A percentile compares a stretch with the other conserved stretches of the same genome.
Evolutionary conservation across 202 grass and related monocot genomes (phyloP).

Genomic region (Cymbopogon flexuosus): DNA sequence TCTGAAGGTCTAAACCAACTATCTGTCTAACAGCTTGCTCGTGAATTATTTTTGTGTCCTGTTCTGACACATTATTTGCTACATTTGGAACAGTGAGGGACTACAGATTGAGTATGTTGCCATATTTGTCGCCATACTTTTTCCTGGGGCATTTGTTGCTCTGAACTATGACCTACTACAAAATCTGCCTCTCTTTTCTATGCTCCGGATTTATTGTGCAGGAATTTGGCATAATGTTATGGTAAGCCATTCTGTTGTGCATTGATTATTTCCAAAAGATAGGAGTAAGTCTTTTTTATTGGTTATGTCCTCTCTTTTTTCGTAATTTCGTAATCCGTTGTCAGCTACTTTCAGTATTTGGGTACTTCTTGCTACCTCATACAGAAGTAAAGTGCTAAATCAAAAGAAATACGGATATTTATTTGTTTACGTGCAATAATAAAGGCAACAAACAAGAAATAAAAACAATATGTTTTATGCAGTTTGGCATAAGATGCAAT

Average conservation of each 20-base stretch:
- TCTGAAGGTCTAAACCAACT: neutral
- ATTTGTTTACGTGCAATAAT: constrained; percentile 18
- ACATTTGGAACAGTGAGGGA: constrained; percentile 63
- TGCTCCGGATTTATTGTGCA: constrained; percentile 83
- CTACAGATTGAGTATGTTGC: constrained; percentile 83
- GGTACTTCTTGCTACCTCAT: constrained; percentile 10
- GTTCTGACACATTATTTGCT: constrained; percentile 30
- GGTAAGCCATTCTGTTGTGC: constrained; percentile 43
- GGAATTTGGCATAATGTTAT: constrained; percentile 92
- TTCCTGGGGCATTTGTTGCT: constrained; percentile 90
- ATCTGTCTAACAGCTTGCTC: neutral
- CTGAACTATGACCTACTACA: constrained; percentile 68
- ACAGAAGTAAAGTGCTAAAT: constrained; percentile 1
- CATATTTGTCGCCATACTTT: constrained; percentile 66
- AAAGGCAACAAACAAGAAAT: constrained; percentile 11
- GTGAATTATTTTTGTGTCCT: constrained; percentile 7
- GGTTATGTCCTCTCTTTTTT: neutral
- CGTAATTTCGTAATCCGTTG: neutral
- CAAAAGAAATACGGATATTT: neutral
- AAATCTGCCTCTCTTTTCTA: constrained; percentile 50
- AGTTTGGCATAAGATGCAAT: neutral
- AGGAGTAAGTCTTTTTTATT: neutral
- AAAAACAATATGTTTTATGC: constrained; percentile 18
- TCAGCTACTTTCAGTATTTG: neutral
- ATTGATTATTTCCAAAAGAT: constrained; percentile 20